Evolutionary conservation across 225 moss, liverwort and hornwort genomes (phyloP).

Genomic region (Ulota crispa): DNA sequence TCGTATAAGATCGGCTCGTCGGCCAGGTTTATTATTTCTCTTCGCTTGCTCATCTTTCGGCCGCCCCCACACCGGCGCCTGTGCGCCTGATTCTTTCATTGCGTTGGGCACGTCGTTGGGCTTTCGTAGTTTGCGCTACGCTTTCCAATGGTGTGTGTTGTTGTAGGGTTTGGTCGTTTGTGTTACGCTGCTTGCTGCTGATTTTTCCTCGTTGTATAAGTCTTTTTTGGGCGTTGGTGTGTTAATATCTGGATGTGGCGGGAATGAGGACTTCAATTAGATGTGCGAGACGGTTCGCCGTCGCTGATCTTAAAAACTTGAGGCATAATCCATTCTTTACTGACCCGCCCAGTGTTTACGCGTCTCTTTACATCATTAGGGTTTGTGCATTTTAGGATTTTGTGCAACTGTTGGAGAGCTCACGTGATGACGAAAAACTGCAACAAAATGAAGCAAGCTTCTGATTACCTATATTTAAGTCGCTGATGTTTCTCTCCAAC

Average conservation of each 20-base stretch:
- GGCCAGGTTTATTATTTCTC: accelerated
- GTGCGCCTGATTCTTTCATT: accelerated
- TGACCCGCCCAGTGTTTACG: slow-evolving; percentile 15
- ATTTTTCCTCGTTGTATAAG: accelerated
- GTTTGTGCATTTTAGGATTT: no score
- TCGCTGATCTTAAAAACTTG: slow-evolving; percentile 52
- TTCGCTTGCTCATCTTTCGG: accelerated
- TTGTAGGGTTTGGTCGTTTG: accelerated
- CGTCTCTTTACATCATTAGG: no score
- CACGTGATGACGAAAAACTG: slow-evolving; percentile 57
- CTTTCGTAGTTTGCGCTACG: accelerated
- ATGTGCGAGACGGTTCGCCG: slow-evolving; percentile 52
- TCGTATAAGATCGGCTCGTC: slow-evolving; percentile 10
- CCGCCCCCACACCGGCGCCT: accelerated
- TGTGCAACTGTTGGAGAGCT: neutral
- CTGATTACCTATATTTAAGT: slow-evolving; percentile 64
- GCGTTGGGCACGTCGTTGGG: accelerated
- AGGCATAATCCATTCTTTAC: slow-evolving; percentile 66
- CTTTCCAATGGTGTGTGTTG: accelerated
- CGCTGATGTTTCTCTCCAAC: slow-evolving; percentile 39
- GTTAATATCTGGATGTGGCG: neutral
- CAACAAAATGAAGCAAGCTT: slow-evolving; percentile 57
- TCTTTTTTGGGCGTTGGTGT: accelerated
- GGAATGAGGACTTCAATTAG: slow-evolving; percentile 68
- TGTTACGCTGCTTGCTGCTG: no score